Conservation (phyloP, 352 stramenopile species). For the Globisporangium lucens region DNA sequence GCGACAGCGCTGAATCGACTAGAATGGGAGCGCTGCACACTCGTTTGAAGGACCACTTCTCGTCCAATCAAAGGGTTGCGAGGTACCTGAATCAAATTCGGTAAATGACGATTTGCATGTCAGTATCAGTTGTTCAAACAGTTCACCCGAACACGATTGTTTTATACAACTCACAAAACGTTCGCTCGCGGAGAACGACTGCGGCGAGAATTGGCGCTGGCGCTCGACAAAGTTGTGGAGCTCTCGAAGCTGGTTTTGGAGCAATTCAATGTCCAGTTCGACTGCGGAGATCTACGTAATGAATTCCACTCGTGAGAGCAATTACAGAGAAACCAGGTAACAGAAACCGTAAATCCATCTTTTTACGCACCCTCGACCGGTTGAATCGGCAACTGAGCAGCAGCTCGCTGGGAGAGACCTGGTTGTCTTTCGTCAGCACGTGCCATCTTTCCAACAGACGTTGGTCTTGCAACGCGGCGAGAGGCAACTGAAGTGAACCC, state of each 20-base stretch:
- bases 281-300: conserved; percentile 42
- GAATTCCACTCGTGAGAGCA: background rate
- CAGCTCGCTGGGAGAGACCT: conserved; percentile 29
- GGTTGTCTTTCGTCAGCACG: conserved; percentile 32
- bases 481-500: conserved; percentile 34
- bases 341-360: background rate
- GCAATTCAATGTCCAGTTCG: conserved; percentile 47
- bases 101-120: background rate
- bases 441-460: conserved; percentile 46
- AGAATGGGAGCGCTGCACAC: conserved; percentile 21
- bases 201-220: conserved; percentile 33
- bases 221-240: conserved; percentile 49
- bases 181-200: conserved; percentile 10
- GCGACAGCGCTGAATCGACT: conserved; percentile 40
- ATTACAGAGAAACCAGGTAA: background rate
- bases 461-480: conserved; percentile 50
- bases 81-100: conserved; percentile 7
- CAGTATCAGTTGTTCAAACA: background rate
- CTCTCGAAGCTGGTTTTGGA: conserved; percentile 63
- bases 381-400: conserved; percentile 48
- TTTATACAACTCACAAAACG: conserved; percentile 3
- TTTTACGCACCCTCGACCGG: conserved; percentile 36
- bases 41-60: conserved; percentile 32
- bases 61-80: conserved; percentile 39
- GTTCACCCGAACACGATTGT: background rate